Evolutionary conservation across 345 rosid species (phyloP).

Genomic region (Syzygium aromaticum): DNA sequence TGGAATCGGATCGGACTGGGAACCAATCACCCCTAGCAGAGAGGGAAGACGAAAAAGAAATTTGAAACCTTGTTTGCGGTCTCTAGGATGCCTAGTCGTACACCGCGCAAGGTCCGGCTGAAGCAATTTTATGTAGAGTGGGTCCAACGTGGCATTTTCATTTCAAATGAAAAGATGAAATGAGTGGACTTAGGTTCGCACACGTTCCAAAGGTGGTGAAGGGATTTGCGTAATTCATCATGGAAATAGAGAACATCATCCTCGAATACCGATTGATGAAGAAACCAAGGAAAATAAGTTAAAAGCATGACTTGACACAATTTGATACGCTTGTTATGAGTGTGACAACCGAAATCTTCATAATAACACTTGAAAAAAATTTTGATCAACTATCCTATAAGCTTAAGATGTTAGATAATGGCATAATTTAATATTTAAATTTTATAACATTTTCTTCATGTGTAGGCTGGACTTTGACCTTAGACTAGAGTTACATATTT

Average conservation of each 20-base stretch:
- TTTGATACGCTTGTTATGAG: neutral
- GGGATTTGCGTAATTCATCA: neutral
- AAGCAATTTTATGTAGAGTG: neutral
- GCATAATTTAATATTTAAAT: fast-evolving
- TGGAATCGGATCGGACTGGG: too few species aligned
- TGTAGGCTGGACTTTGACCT: fast-evolving
- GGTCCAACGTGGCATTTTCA: neutral
- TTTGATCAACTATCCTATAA: too few species aligned
- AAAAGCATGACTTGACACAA: neutral
- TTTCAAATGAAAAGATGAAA: neutral
- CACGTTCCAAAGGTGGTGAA: too few species aligned
- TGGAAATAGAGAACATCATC: neutral
- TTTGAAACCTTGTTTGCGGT: neutral
- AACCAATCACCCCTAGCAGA: neutral
- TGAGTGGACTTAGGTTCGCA: neutral
- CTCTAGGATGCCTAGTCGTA: neutral
- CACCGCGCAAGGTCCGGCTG: neutral
- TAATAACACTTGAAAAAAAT: neutral
- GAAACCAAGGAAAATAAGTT: too few species aligned
- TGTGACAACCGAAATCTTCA: neutral
- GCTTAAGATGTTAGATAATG: neutral
- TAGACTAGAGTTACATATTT: fast-evolving
- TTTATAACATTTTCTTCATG: fast-evolving
- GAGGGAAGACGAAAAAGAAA: neutral
- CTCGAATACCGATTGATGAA: neutral